Evolutionary conservation across 352 stramenopile genomes (phyloP).

Genomic region (Lagenidium giganteum): DNA sequence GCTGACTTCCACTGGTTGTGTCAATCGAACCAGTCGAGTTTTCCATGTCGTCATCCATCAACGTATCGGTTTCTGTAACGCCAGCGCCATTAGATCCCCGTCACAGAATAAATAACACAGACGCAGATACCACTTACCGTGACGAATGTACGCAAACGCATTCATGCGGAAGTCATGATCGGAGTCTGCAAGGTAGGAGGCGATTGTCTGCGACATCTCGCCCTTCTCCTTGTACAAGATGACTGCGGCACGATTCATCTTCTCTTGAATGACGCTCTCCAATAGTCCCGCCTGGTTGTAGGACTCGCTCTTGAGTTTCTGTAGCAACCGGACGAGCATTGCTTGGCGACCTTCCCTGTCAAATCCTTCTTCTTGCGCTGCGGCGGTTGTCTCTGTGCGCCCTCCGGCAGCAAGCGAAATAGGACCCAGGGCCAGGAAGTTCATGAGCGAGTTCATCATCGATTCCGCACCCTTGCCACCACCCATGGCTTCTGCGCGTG

Average conservation of each 20-base stretch:
- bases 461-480: slow-evolving; percentile 30
- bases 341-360: slow-evolving; percentile 75
- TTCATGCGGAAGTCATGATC: slow-evolving; percentile 82
- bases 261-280: slow-evolving; percentile 60
- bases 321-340: slow-evolving; percentile 81
- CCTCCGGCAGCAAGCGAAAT: slow-evolving; percentile 38
- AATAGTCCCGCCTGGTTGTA: slow-evolving; percentile 77
- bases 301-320: slow-evolving; percentile 76
- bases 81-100: too few species aligned
- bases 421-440: slow-evolving; percentile 77
- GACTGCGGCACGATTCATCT: slow-evolving; percentile 81
- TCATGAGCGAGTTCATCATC: slow-evolving; percentile 89
- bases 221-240: slow-evolving; percentile 77
- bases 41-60: slow-evolving; percentile 35
- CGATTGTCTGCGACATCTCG: slow-evolving; percentile 70
- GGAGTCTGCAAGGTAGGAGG: slow-evolving; percentile 74
- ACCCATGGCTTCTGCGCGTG: slow-evolving; percentile 47
- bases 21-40: slow-evolving; percentile 12
- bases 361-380: slow-evolving; percentile 78
- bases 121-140: slow-evolving; percentile 10
- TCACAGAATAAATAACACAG: background rate
- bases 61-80: slow-evolving; percentile 29
- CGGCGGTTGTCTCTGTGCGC: too few species aligned
- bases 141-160: slow-evolving; percentile 81
- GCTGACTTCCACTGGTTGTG: slow-evolving; percentile 24